phyloP scores from a whole-genome alignment of 441 rosid genomes.

The Codiaeum variegatum region DNA sequence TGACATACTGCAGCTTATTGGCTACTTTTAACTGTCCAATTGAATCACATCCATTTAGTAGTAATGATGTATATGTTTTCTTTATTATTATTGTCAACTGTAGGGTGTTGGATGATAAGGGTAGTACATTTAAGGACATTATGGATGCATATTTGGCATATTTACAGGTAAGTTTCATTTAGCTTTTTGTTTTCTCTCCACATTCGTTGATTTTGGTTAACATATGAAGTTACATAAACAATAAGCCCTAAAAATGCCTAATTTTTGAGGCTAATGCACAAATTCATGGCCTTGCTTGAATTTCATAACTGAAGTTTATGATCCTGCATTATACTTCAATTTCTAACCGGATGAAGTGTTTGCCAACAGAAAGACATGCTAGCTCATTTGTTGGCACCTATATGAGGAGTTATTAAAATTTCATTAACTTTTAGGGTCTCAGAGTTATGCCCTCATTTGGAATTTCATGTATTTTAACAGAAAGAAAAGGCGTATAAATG shows the following conservation, averaged over 20 bases:
- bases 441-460: slow-evolving; percentile 3
- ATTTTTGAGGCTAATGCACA: not conserved
- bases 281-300: not conserved
- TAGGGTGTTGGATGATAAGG: slow-evolving; percentile 67
- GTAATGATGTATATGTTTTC: not conserved
- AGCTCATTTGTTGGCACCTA: not conserved
- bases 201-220: not conserved
- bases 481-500: slow-evolving; percentile 7
- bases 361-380: not conserved
- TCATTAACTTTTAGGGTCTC: not conserved
- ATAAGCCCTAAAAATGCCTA: not conserved
- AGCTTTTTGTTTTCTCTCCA: slow-evolving; percentile 10
- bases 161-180: slow-evolving; percentile 56
- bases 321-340: not conserved
- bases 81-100: slow-evolving; percentile 17
- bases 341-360: not conserved
- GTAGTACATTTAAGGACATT: slow-evolving; percentile 73
- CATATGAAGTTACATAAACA: not conserved
- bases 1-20: not conserved
- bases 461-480: not conserved
- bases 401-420: not conserved
- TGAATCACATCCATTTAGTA: slow-evolving; percentile 12
- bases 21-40: not conserved
- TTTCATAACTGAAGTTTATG: slow-evolving; percentile 1
- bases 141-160: slow-evolving; percentile 85